Conservation (phyloP, 177 flowering plant genomes). For the Vitis hybrid region DNA sequence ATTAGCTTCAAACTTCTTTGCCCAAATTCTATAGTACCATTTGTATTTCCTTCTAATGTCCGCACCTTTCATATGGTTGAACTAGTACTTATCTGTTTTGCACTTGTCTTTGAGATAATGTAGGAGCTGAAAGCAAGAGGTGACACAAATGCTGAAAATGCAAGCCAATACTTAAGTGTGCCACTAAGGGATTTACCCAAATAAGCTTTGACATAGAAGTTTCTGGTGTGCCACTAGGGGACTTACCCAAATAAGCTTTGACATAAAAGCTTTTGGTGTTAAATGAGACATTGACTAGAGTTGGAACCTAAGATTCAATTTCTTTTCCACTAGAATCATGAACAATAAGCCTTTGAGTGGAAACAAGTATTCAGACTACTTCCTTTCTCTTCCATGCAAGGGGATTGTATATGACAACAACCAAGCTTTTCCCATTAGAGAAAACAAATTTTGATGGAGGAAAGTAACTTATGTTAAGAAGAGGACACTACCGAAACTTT, state of each 20-base stretch:
- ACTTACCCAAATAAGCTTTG: too few species aligned
- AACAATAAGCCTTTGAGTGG: conserved; percentile 46
- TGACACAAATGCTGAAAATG: conserved; percentile 72
- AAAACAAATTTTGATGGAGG: conserved; percentile 75
- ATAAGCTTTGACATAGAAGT: conserved; percentile 61
- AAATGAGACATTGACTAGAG: conserved; percentile 44
- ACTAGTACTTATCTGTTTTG: conserved; percentile 42
- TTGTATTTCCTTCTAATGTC: conserved; percentile 26
- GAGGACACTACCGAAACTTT: conserved; percentile 82
- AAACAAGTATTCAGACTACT: conserved; percentile 73
- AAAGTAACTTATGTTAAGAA: conserved; percentile 86
- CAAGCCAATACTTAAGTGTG: conserved; percentile 67
- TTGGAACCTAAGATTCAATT: conserved; percentile 70
- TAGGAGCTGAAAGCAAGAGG: conserved; percentile 93
- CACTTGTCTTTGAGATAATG: conserved; percentile 29
- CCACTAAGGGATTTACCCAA: conserved; percentile 47
- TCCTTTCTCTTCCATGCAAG: conserved; percentile 89
- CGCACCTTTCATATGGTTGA: conserved; percentile 33
- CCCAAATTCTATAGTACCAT: conserved; percentile 57
- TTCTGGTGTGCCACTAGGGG: too few species aligned
- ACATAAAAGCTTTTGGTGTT: conserved; percentile 26
- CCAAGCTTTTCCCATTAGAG: conserved; percentile 60
- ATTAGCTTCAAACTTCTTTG: conserved; percentile 65
- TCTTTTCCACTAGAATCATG: conserved; percentile 63
- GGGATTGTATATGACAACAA: conserved; percentile 72